Evolutionary conservation across 164 flowering plant species (phyloP), one percentile per base, ranked within the genome.

Genomic region (Magnolia sinica): DNA sequence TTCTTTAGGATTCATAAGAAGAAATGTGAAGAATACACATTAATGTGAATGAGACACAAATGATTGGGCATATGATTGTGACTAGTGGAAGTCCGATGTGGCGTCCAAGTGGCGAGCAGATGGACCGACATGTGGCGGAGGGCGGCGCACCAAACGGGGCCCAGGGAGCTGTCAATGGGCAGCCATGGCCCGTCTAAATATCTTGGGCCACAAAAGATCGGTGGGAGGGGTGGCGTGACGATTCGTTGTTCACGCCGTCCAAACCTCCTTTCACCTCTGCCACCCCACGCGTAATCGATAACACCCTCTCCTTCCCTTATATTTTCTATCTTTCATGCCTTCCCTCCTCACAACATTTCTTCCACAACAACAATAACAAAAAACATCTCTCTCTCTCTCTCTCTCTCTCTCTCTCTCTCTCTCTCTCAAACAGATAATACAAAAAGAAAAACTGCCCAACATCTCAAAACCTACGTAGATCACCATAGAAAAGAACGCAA

Each of bases 251-350:
- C 85, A 87, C 90, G 89, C 91, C 91, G 89, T 86, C 91, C 91
- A 89, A 88, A 88, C 80, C 78, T 73, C 82, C 81, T 84, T 84
- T 82, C 79, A 77, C 75, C 77, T 72, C 84, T 82, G 90, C 88
- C 88, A 86, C 76, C 87, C 89, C 89, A 87, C 89, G 90, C 90
- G 89, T 85, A 87, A 77, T 89, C 84, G 76, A 82, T 85, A 70
- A 68, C 78, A 64, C 75, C 74, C 73, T 66, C 71, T 73, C 55
- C 8, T 73, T 23, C 55, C 76, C 74, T 76, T 73, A 52, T 79
- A 75, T 85, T 68, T 50, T 75, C 69, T 8, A 22, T 23, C 68
- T 24, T 23, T 20, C 65, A 13, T 4, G 29, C 7, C 66, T 64
- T 59, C 52, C 71, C 75, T 50, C 50, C 64, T 74, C 55, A 66